phyloP scores from a whole-genome alignment of 352 stramenopile species.

The Phytophthora hybrid region DNA sequence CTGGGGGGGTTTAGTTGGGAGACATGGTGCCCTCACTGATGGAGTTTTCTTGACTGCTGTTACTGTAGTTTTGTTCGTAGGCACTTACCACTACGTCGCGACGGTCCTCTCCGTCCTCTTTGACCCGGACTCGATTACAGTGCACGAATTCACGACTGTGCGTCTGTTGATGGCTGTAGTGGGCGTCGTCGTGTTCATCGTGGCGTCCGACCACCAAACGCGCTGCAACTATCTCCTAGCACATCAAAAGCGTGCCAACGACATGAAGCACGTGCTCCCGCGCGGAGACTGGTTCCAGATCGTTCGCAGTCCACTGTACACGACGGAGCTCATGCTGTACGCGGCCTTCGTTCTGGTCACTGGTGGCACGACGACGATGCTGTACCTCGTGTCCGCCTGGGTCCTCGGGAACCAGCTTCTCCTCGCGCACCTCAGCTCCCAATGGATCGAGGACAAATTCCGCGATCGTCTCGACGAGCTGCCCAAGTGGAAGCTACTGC shows the following conservation, averaged over 20 bases:
- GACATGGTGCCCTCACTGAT: slow-evolving; percentile 13
- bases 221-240: slow-evolving; percentile 67
- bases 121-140: slow-evolving; percentile 36
- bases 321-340: slow-evolving; percentile 75
- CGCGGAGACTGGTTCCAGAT: slow-evolving; percentile 70
- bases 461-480: slow-evolving; percentile 41
- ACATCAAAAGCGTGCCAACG: slow-evolving; percentile 59
- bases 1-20: too few species aligned
- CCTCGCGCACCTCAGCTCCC: slow-evolving; percentile 57
- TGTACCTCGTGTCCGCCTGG: slow-evolving; percentile 62
- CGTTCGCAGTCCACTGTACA: slow-evolving; percentile 74
- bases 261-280: slow-evolving; percentile 62
- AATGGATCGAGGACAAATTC: slow-evolving; percentile 74
- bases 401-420: slow-evolving; percentile 73
- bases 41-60: slow-evolving; percentile 4
- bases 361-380: slow-evolving; percentile 45
- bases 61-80: slow-evolving; percentile 57
- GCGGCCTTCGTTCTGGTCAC: slow-evolving; percentile 53
- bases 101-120: slow-evolving; percentile 60
- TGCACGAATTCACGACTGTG: slow-evolving; percentile 28
- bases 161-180: slow-evolving; percentile 28
- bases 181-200: slow-evolving; percentile 48
- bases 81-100: slow-evolving; percentile 67
- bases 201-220: slow-evolving; percentile 71
- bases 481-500: slow-evolving; percentile 53